These are phyloP conservation scores for Talaromyces trachyspermus DNA, from an alignment of 495 filamentous ascomycete species.

Conservation along the genomic window DNA sequence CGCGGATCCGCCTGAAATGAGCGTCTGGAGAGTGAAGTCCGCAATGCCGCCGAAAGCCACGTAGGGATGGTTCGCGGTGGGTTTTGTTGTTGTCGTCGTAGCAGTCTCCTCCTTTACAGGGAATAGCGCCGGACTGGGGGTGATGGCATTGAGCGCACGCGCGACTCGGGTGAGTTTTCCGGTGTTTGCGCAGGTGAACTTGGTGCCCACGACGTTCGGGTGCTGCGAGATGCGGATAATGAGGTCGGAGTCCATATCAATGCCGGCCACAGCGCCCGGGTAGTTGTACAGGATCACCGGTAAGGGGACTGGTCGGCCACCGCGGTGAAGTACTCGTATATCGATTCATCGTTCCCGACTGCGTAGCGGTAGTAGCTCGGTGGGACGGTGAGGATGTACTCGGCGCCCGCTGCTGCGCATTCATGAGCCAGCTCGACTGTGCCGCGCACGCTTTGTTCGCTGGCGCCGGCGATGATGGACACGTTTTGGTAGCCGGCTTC, in stretches of 20 bases:
- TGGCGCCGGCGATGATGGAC: conserved; percentile 74
- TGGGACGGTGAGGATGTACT: conserved; percentile 70
- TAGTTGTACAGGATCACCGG: conserved; percentile 89
- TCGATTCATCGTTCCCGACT: conserved; percentile 64
- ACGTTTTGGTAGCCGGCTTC: conserved; percentile 68
- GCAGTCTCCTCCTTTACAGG: conserved; percentile 23
- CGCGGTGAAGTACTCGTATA: conserved; percentile 68
- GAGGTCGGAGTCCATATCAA: conserved; percentile 87
- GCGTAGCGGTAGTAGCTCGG: conserved; percentile 78
- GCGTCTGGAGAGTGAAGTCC: conserved; percentile 78
- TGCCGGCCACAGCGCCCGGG: conserved; percentile 81
- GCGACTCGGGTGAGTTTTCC: conserved; percentile 84
- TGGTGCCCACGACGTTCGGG: conserved; percentile 79
- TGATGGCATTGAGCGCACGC: conserved; percentile 65
- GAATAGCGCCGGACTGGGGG: conserved; percentile 40
- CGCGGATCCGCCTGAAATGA: conserved; percentile 70
- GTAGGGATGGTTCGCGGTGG: conserved; percentile 49
- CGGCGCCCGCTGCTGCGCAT: conserved; percentile 61
- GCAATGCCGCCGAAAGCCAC: conserved; percentile 87
- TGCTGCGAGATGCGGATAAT: conserved; percentile 74
- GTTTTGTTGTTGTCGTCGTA: conserved; percentile 25
- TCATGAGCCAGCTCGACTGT: conserved; percentile 69
- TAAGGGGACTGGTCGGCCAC: conserved; percentile 71
- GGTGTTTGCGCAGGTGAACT: conserved; percentile 88
- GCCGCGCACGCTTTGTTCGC: conserved; percentile 68